Base-by-base conservation (phyloP, 2,329 filamentous ascomycete species). In the Juglanconis sp. region DNA sequence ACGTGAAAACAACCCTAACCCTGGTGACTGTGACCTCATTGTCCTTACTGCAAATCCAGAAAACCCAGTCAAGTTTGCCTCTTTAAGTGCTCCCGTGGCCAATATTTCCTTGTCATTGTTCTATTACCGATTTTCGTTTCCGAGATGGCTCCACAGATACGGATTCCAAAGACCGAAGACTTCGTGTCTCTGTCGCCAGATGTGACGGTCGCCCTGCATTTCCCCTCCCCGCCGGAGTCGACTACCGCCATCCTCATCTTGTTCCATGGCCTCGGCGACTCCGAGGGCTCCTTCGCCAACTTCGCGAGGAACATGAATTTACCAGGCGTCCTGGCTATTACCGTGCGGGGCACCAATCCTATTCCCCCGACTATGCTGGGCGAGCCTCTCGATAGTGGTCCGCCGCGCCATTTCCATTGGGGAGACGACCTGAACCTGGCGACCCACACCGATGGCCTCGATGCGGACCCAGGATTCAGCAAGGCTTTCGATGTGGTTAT, bases 211-310 rank as follows among this genome's bases (percentile, higher is more conserved):
- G 74, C 77, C 54, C 71, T 82, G 50, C 76, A 81, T 66, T 81
- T 77, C 69, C 81, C 81, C 47, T 72, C 77, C 34, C 80, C 82
- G 30, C 76, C 82, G 42, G 84, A 89, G 63, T 82, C 83, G 11
- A 85, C 88, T 9, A 89, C 87, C 48, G 88, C 93, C 67, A 81
- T 96, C 66, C 85, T 96, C 63, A 76, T 96, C 69, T 83, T 96
- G 55, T 85, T 96, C 60, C 92, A 96, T 73, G 92, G 92, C 65
- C 83, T 96, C 11, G 92, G 92, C 64, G 92, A 96, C 75, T 86
- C 83, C 38, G 83, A 91, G 62, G 69, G 72, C 3, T 80, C 89
- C 40, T 96, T 95, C 72, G 81, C 84, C 62, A 76, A 76, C 49
- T 89, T 96, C 63, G 90, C 87, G 24, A 78, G 79, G 59, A 86